Conservation (phyloP, 2,329 filamentous ascomycete species). For the Emericellopsis cladophorae region DNA sequence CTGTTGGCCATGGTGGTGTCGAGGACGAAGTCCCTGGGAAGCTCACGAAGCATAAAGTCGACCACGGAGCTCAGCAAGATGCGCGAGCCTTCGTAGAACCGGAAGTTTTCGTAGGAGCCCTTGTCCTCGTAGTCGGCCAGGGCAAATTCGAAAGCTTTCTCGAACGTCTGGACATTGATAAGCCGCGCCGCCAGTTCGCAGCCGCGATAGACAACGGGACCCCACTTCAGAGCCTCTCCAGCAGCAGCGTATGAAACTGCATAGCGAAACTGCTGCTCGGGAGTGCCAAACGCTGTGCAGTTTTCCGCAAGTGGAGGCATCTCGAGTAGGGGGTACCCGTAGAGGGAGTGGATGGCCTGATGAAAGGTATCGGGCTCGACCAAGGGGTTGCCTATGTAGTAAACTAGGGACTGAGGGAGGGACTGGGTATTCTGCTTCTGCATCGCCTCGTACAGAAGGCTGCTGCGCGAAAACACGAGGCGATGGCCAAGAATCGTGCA, state of each 20-base stretch:
- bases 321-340: conserved; percentile 36
- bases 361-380: conserved; percentile 36
- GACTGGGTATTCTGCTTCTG: conserved; percentile 16
- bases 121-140: conserved; percentile 24
- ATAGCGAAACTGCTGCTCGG: conserved; percentile 34
- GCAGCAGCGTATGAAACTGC: conserved; percentile 54
- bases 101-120: conserved; percentile 30
- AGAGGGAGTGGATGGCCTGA: conserved; percentile 43
- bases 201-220: conserved; percentile 41
- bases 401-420: conserved; percentile 34
- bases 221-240: conserved; percentile 44
- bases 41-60: conserved; percentile 46
- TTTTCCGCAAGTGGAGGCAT: conserved; percentile 15
- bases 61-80: conserved; percentile 41
- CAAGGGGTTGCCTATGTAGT: conserved; percentile 27
- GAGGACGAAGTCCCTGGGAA: conserved; percentile 47
- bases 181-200: conserved; percentile 45
- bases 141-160: conserved; percentile 46
- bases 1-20: conserved; percentile 29
- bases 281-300: conserved; percentile 22
- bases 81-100: conserved; percentile 37
- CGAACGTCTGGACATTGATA: conserved; percentile 50
- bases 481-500: conserved; percentile 37
- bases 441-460: conserved; percentile 11
- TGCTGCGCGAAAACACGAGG: conserved; percentile 40